A percentile compares a stretch with the other conserved stretches of the same genome.
phyloP scores from a whole-genome alignment of 306 rosid species.

The Cotoneaster glaucophyllus region DNA sequence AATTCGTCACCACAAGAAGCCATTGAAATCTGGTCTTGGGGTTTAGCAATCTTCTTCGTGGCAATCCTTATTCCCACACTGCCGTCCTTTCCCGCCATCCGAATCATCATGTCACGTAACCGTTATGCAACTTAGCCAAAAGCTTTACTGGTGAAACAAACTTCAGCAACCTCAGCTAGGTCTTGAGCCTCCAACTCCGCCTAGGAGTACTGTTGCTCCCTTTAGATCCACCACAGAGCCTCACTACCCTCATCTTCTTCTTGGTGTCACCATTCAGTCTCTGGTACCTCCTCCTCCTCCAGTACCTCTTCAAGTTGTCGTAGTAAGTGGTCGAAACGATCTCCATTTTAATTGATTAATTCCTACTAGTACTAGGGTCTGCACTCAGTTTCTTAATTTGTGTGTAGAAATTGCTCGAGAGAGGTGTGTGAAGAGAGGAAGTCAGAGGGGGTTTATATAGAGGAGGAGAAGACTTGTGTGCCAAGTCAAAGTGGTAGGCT shows the following conservation, averaged over 20 bases:
- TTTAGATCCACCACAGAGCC: background rate
- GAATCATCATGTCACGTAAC: constrained; percentile 31
- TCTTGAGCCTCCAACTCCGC: constrained; percentile 10
- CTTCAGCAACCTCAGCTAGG: background rate
- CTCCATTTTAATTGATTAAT: constrained; percentile 15
- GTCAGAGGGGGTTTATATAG: background rate
- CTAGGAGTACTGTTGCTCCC: background rate
- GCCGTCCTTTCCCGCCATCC: constrained; percentile 17
- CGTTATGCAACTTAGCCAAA: constrained; percentile 20
- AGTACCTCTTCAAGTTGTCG: constrained; percentile 29
- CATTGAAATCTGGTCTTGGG: constrained; percentile 6
- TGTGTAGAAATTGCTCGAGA: background rate
- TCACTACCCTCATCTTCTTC: constrained; percentile 19
- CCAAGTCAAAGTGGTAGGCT: background rate
- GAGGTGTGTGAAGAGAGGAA: background rate
- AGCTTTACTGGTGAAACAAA: constrained; percentile 17
- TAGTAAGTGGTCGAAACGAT: constrained; percentile 4
- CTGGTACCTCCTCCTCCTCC: constrained; percentile 35
- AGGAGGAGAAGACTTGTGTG: background rate
- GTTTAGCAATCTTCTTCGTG: constrained; percentile 23
- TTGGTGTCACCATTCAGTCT: constrained; percentile 17
- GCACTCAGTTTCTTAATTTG: background rate
- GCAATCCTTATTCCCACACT: constrained; percentile 12
- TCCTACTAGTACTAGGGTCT: background rate
- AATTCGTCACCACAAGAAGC: constrained; percentile 13